Evolutionary conservation across 2,329 filamentous ascomycete species (phyloP).

Genomic region (Exserohilum turcica): DNA sequence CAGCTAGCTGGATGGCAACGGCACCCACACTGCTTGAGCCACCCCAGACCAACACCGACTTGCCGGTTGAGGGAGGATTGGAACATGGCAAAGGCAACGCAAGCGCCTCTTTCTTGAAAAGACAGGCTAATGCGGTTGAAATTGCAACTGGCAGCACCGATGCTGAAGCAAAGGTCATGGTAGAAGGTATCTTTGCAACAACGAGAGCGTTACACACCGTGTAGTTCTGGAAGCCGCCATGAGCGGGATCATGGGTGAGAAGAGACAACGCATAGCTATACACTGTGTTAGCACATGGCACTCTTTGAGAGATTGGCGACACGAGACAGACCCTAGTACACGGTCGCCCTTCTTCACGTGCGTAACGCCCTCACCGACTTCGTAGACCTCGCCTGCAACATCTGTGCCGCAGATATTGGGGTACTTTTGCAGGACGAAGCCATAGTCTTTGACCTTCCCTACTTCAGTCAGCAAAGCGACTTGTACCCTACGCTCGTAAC

Average conservation of each 20-base stretch:
- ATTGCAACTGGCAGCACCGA: conserved; percentile 53
- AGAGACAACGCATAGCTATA: conserved; percentile 36
- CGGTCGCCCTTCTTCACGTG: conserved; percentile 54
- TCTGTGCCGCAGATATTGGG: conserved; percentile 49
- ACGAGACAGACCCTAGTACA: conserved; percentile 47
- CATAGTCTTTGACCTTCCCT: conserved; percentile 44
- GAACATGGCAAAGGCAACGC: conserved; percentile 47
- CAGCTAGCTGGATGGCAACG: conserved; percentile 52
- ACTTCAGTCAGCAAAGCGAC: conserved; percentile 6
- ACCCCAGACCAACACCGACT: conserved; percentile 58
- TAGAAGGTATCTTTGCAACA: conserved; percentile 48
- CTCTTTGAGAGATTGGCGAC: neutral
- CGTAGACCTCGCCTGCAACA: conserved; percentile 53
- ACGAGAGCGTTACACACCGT: conserved; percentile 34
- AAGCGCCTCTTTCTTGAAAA: conserved; percentile 50
- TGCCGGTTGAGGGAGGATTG: conserved; percentile 35
- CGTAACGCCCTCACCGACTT: conserved; percentile 54
- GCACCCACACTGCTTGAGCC: conserved; percentile 53
- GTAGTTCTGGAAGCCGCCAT: conserved; percentile 47
- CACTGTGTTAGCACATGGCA: conserved; percentile 3
- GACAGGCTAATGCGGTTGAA: conserved; percentile 51
- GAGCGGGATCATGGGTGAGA: conserved; percentile 22
- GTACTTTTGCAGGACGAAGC: conserved; percentile 44
- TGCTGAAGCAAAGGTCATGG: conserved; percentile 47
- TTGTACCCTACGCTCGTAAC: neutral